Evolutionary conservation across 306 rosid genomes (phyloP), one percentile per base, ranked within the genome.

Genomic region (Citrullus mucosospermus): DNA sequence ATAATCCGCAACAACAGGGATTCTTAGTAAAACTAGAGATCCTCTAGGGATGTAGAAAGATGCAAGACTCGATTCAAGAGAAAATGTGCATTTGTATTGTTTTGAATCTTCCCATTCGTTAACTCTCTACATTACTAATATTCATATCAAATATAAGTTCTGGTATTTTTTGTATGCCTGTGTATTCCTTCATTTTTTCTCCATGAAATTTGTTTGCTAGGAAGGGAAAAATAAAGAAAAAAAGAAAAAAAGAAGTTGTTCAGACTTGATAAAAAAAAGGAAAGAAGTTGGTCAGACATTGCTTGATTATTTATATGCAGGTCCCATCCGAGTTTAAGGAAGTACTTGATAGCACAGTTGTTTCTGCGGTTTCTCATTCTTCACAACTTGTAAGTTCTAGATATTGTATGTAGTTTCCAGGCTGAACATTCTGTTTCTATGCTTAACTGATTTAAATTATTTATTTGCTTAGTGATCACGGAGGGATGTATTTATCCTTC

Each of bases 311-410:
- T 80, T 39, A 78, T 86, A 80, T 84, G 85, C 88, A 93, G 98
- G 98, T 91, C 85, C 94, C 98, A 12, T 78, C 77, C 79, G 98
- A 93, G 80, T 93, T 93, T 80, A 93, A 92, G 88, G 97, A 92
- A 82, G 86, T 92, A 84, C 97, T 93, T 84, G 98, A 93, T 82
- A 57, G 86, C 82, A 89, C 98, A 61, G 85, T 93, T 82, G 90
- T 93, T 87, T 93, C 98, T 43, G 94, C 94, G 2, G 88, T 92
- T 78, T 93, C 94, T 41, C 92, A 93, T 90, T 86, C 94, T 76
- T 90, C 97, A 46, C 90, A 92, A 81, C 94, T 91, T 18, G 98
- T 93, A 80, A 92, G 96, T 79, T 83, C 80, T 58, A 62, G 57
- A 80, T 70, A 43, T 72, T 78, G 39, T 65, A 55, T 65, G 55